A percentile compares a stretch with the other conserved stretches of the same genome.
These are phyloP conservation scores for Penicillium sp. DNA, from an alignment of 2,329 filamentous ascomycete genomes.

Conservation along the genomic window DNA sequence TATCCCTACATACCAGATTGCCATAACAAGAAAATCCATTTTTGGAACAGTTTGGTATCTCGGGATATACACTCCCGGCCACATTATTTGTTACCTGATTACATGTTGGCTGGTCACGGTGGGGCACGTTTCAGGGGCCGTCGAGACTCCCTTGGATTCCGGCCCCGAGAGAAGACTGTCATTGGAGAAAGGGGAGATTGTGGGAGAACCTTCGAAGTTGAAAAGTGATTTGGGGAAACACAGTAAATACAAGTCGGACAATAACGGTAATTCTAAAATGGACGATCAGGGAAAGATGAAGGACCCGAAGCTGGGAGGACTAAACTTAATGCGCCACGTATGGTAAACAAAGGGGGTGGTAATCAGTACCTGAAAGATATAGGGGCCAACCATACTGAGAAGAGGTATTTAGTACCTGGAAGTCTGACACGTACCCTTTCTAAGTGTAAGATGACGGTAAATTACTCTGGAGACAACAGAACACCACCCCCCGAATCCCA, in stretches of 20 bases:
- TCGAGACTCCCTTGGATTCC: conserved; percentile 25
- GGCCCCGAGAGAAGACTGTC: not conserved
- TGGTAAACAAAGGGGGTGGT: conserved; percentile 5
- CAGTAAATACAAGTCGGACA: conserved; percentile 12
- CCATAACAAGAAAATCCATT: conserved; percentile 18
- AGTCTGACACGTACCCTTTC: conserved; percentile 13
- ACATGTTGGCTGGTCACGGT: conserved; percentile 15
- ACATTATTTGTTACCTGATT: conserved; percentile 22
- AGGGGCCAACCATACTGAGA: not conserved
- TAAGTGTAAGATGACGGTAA: conserved; percentile 20
- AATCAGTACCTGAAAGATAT: conserved; percentile 1
- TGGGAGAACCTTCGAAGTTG: not conserved
- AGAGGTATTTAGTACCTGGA: conserved; percentile 15
- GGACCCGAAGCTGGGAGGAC: not conserved
- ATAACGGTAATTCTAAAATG: conserved; percentile 9
- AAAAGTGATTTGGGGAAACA: conserved; percentile 1
- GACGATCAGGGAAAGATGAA: not conserved
- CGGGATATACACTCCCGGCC: conserved; percentile 8
- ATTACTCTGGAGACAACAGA: conserved; percentile 17
- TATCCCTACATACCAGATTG: conserved; percentile 33
- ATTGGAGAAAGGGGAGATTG: conserved; percentile 9
- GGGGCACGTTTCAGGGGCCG: conserved; percentile 35
- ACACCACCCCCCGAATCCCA: conserved; percentile 17
- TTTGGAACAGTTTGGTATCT: conserved; percentile 9
- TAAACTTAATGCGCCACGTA: conserved; percentile 4